A percentile compares a stretch with the other conserved stretches of the same genome.
phyloP scores from a whole-genome alignment of 306 rosid genomes.

The Oxytropis ochrocephala region DNA sequence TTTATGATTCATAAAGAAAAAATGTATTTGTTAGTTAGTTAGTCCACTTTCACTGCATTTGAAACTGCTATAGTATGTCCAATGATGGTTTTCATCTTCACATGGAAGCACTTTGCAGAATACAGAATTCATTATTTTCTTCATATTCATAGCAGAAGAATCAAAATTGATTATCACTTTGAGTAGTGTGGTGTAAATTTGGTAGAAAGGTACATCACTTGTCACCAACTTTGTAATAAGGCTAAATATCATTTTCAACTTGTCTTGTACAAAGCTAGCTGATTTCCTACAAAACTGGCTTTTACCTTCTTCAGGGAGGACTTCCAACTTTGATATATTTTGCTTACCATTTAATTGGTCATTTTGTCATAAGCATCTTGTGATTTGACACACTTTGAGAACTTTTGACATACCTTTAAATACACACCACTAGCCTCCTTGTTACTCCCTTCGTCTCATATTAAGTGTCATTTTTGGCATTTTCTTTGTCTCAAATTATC shows the following conservation, averaged over 20 bases:
- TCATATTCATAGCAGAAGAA: slow-evolving; percentile 8
- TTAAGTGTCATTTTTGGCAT: too few relatives aligned
- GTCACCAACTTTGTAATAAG: neutral
- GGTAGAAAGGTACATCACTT: neutral
- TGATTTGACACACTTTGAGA: neutral
- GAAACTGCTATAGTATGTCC: neutral
- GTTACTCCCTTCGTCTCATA: too few relatives aligned
- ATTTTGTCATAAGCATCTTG: neutral
- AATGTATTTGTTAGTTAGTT: slow-evolving; percentile 9
- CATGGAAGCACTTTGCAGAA: neutral
- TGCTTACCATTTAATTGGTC: neutral
- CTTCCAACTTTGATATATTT: neutral
- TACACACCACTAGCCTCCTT: neutral
- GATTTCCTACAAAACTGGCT: neutral
- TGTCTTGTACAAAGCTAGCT: neutral
- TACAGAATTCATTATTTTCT: slow-evolving; percentile 12
- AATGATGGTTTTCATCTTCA: neutral
- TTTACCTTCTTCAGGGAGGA: neutral
- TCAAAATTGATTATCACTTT: neutral
- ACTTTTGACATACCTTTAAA: neutral
- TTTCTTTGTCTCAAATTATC: too few relatives aligned
- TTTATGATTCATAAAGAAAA: slow-evolving; percentile 7
- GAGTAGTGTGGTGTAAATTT: neutral
- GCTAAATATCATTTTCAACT: neutral
- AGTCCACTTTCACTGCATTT: neutral